A percentile compares a stretch with the other conserved stretches of the same genome.
These are phyloP conservation scores for Gastrolobium villosum DNA, from an alignment of 306 rosid species.

Conservation along the genomic window DNA sequence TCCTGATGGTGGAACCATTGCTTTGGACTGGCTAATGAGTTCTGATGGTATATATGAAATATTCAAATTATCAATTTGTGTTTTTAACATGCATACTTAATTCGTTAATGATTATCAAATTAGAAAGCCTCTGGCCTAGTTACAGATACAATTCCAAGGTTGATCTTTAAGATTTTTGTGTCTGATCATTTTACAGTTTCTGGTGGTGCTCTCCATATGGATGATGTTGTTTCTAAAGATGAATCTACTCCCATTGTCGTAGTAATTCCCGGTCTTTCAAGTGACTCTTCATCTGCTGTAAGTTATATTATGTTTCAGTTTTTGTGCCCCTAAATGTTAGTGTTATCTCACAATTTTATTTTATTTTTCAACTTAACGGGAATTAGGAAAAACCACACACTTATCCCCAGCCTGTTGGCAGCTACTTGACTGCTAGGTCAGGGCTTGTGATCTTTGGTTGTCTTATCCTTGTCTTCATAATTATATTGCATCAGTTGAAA, in stretches of 20 bases:
- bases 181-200: constrained; percentile 56
- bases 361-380: neutral
- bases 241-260: constrained; percentile 74
- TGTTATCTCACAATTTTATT: constrained; percentile 7
- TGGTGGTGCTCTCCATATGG: constrained; percentile 48
- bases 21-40: constrained; percentile 72
- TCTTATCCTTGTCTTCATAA: neutral
- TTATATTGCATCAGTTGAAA: constrained; percentile 8
- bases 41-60: constrained; percentile 61
- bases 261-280: constrained; percentile 89
- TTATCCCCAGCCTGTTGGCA: constrained; percentile 21
- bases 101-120: constrained; percentile 16
- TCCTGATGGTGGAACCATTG: constrained; percentile 80
- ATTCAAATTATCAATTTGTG: constrained; percentile 28
- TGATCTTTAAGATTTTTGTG: constrained; percentile 32
- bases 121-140: constrained; percentile 28
- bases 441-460: constrained; percentile 21
- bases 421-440: constrained; percentile 15
- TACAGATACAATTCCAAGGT: constrained; percentile 1
- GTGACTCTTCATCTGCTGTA: constrained; percentile 86
- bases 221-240: constrained; percentile 51
- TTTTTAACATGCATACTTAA: constrained; percentile 23
- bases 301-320: constrained; percentile 51
- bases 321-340: constrained; percentile 7
- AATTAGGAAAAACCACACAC: neutral